A percentile compares a stretch with the other conserved stretches of the same genome.
Conservation (phyloP, 345 rosid genomes). For the Capsella bursapastoris region DNA sequence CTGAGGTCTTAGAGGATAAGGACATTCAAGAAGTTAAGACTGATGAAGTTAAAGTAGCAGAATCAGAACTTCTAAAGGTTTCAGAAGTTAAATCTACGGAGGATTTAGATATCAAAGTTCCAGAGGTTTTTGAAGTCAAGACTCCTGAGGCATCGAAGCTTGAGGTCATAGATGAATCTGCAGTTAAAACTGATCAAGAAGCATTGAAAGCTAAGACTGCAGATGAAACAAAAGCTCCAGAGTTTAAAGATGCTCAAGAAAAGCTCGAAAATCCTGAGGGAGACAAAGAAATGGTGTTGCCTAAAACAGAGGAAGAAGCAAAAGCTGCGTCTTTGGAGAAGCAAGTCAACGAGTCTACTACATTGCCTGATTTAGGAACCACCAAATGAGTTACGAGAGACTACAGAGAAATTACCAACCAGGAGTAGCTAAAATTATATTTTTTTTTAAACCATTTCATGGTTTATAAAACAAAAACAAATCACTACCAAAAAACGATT, state of each 20-base stretch:
- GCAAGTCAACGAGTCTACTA: constrained; percentile 26
- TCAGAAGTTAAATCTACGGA: constrained; percentile 33
- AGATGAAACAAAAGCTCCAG: constrained; percentile 11
- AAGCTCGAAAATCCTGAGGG: constrained; percentile 25
- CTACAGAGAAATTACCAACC: constrained; percentile 15
- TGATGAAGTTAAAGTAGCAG: constrained; percentile 35
- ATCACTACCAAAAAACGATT: background rate
- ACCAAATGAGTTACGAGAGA: constrained; percentile 25
- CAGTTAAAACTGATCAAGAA: constrained; percentile 20
- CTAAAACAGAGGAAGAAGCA: constrained; percentile 15
- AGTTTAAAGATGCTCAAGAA: constrained; percentile 39
- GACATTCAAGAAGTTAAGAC: constrained; percentile 13
- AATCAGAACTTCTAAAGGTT: constrained; percentile 36
- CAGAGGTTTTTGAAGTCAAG: constrained; percentile 30
- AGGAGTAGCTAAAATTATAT: constrained; percentile 30
- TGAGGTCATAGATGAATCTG: background rate
- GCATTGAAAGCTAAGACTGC: constrained; percentile 2
- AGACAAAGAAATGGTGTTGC: constrained; percentile 8
- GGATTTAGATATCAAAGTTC: constrained; percentile 36
- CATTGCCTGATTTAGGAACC: constrained; percentile 23
- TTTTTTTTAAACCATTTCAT: constrained; percentile 2
- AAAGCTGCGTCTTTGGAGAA: constrained; percentile 27
- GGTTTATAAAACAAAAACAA: background rate
- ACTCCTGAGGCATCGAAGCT: constrained; percentile 11
- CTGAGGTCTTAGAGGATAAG: constrained; percentile 29